phyloP scores from a whole-genome alignment of 176 grass and related monocot genomes.

The Saccharum officinarum region DNA sequence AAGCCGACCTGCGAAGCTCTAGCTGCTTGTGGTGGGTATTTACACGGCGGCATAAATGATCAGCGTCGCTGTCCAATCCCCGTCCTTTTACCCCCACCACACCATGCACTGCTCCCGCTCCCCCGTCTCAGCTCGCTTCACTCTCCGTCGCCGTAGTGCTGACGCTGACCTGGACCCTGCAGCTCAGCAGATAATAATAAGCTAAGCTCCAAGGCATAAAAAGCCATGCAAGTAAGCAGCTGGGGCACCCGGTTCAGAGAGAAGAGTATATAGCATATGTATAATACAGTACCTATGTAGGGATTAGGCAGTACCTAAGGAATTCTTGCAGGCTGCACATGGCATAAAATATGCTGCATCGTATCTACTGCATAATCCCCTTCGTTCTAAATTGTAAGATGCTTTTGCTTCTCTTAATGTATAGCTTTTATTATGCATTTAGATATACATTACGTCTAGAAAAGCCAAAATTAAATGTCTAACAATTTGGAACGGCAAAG shows the following conservation, averaged over 20 bases:
- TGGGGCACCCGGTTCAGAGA: too few relatives aligned
- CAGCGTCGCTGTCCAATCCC: constrained; percentile 46
- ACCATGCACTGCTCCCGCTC: background rate
- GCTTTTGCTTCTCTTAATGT: too few relatives aligned
- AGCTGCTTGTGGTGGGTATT: constrained; percentile 45
- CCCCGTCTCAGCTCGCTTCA: constrained; percentile 10
- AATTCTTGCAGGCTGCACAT: background rate
- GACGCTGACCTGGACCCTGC: background rate
- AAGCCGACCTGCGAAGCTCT: constrained; percentile 44
- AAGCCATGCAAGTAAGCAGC: background rate
- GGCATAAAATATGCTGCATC: background rate
- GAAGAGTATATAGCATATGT: background rate
- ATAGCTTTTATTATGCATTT: too few relatives aligned
- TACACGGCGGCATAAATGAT: constrained; percentile 48
- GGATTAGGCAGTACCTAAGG: background rate
- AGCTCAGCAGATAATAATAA: background rate
- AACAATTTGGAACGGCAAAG: too few relatives aligned
- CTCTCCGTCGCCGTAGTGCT: constrained; percentile 2
- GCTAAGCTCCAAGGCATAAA: constrained; percentile 15
- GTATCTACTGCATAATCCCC: too few relatives aligned
- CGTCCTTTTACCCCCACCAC: constrained; percentile 52
- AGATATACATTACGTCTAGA: too few relatives aligned
- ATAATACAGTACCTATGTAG: background rate
- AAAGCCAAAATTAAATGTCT: too few relatives aligned
- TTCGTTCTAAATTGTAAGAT: too few relatives aligned